Percentiles rank a stretch among this genome's conserved stretches.
These are phyloP conservation scores for Salix viminalis DNA, from an alignment of 345 rosid species.

Conservation along the genomic window DNA sequence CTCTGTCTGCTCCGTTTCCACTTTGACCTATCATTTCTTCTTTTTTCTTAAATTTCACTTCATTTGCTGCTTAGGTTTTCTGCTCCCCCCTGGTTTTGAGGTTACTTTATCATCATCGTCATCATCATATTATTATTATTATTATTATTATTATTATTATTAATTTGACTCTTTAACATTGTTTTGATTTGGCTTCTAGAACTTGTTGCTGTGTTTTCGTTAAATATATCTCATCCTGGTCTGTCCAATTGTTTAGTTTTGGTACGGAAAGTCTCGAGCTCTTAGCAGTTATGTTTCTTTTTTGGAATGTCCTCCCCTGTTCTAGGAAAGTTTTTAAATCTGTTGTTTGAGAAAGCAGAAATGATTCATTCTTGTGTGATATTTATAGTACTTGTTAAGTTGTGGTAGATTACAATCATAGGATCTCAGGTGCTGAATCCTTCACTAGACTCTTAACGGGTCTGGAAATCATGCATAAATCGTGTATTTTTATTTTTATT, in stretches of 20 bases:
- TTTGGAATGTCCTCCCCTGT: not conserved
- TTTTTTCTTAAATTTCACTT: not conserved
- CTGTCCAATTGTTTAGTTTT: not conserved
- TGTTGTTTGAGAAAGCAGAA: not conserved
- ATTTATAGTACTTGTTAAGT: not conserved
- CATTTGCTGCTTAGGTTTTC: not conserved
- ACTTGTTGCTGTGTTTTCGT: not conserved
- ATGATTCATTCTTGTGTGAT: not conserved
- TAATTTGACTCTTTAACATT: not conserved
- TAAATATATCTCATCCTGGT: not conserved
- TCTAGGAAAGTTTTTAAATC: not conserved
- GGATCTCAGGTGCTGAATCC: not conserved
- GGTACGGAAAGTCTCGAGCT: not conserved
- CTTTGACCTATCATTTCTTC: not conserved
- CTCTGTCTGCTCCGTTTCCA: not conserved
- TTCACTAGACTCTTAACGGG: not conserved
- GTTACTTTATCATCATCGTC: not conserved
- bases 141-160: not conserved
- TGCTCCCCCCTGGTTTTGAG: not conserved
- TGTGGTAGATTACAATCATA: not conserved
- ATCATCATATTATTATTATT: not conserved
- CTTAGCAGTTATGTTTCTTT: not conserved
- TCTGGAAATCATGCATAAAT: constrained; percentile 1
- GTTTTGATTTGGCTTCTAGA: not conserved
- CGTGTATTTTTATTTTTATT: not conserved